Percentiles rank a stretch among this genome's conserved stretches.
Conservation (phyloP, 2,329 filamentous ascomycete genomes). For the Chaetomiaceae sp. region DNA sequence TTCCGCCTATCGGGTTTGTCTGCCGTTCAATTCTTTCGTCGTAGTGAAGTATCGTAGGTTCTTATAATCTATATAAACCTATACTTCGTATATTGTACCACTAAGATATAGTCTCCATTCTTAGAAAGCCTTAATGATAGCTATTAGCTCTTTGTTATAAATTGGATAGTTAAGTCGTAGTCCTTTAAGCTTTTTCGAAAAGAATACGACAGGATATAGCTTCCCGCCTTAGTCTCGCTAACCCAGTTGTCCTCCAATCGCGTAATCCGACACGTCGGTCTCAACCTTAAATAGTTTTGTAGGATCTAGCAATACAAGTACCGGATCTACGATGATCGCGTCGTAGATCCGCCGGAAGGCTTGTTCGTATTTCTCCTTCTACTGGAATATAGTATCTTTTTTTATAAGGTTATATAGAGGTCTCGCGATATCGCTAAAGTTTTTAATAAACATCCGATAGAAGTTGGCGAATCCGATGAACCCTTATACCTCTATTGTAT, state of each 20-base stretch:
- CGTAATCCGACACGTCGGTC: background rate
- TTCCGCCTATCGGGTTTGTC: too few relatives aligned
- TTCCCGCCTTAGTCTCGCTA: too few relatives aligned
- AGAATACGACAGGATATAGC: too few relatives aligned
- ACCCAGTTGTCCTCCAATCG: background rate
- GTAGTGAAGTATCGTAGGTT: background rate
- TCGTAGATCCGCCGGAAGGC: background rate
- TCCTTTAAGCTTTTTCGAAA: too few relatives aligned
- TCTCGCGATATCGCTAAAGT: background rate
- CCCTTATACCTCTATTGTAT: constrained; percentile 24
- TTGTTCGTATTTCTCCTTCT: background rate
- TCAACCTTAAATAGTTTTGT: background rate
- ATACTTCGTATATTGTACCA: background rate
- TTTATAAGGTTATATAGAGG: background rate
- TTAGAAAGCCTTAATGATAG: background rate
- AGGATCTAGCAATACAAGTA: background rate
- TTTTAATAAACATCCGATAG: constrained; percentile 20
- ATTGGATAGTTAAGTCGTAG: too few relatives aligned
- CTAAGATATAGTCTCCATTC: background rate
- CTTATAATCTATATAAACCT: background rate
- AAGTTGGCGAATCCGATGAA: constrained; percentile 35
- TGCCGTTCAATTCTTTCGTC: too few relatives aligned
- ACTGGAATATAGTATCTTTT: background rate
- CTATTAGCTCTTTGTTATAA: too few relatives aligned
- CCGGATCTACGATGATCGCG: background rate